Evolutionary conservation across 179 eudicot species (phyloP).

Genomic region (Spergularia azorica): DNA sequence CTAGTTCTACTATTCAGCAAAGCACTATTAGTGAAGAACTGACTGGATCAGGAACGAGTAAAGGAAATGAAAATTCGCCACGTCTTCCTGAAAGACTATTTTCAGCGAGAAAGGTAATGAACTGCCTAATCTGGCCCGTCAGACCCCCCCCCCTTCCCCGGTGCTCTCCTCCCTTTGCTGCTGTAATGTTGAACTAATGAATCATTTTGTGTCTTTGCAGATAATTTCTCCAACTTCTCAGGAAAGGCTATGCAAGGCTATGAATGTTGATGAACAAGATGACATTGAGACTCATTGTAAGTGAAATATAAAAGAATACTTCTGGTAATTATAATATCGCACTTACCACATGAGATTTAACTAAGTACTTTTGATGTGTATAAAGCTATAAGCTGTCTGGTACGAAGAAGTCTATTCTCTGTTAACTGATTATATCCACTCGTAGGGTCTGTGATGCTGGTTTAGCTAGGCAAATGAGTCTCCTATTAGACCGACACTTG

Average conservation of each 20-base stretch:
- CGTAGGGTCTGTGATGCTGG: neutral
- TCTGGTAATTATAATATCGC: neutral
- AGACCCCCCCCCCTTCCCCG: too few species aligned
- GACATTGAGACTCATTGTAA: constrained; percentile 45
- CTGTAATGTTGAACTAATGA: constrained; percentile 6
- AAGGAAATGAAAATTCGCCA: constrained; percentile 13
- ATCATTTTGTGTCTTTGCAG: constrained; percentile 41
- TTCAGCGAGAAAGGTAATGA: constrained; percentile 69
- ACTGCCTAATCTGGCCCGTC: neutral
- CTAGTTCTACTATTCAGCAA: constrained; percentile 19
- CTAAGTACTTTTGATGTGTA: neutral
- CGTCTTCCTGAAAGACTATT: constrained; percentile 73
- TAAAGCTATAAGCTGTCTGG: neutral
- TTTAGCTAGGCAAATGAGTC: neutral
- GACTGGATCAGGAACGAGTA: constrained; percentile 23
- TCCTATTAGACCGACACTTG: neutral
- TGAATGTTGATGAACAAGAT: constrained; percentile 45
- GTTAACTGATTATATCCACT: neutral
- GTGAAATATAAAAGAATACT: constrained; percentile 26
- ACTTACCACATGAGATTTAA: constrained; percentile 1
- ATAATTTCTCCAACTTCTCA: constrained; percentile 77
- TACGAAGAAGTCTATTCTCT: constrained; percentile 4
- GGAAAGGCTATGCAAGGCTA: constrained; percentile 64
- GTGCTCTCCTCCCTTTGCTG: too few species aligned
- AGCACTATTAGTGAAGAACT: constrained; percentile 19